Evolutionary conservation across 1,284 basidiomycete genomes (phyloP).

Genomic region (Peniophora sp.): DNA sequence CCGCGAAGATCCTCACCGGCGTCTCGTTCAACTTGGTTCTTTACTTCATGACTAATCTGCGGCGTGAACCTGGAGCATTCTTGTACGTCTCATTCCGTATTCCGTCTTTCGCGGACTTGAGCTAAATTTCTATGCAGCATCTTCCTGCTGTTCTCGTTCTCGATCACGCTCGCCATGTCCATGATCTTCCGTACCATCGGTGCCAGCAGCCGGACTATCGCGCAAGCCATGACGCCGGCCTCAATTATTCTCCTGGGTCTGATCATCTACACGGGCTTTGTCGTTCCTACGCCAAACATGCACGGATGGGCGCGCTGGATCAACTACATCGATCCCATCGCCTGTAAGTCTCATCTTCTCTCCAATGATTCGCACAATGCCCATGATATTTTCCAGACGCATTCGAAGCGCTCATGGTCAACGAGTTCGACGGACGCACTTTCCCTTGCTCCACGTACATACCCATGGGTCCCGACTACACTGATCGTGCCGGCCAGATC

Average conservation of each 20-base stretch:
- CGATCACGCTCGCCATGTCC: conserved; percentile 16
- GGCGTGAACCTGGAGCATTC: conserved; percentile 23
- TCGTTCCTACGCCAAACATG: conserved; percentile 69
- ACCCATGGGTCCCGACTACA: conserved; percentile 51
- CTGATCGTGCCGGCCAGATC: conserved; percentile 62
- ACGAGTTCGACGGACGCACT: conserved; percentile 70
- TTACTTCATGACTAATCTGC: conserved; percentile 45
- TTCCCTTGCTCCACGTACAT: conserved; percentile 19
- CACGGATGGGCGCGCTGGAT: conserved; percentile 88
- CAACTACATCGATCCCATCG: conserved; percentile 67
- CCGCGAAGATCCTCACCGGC: conserved; percentile 33
- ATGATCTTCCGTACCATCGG: conserved; percentile 21
- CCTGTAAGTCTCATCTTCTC: too few species aligned
- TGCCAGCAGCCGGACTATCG: conserved; percentile 28
- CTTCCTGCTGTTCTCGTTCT: conserved; percentile 34
- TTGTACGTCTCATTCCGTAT: conserved; percentile 24
- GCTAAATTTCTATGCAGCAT: too few species aligned
- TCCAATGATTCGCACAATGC: too few species aligned
- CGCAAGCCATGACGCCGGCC: conserved; percentile 32
- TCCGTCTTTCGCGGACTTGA: too few species aligned
- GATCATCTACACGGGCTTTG: conserved; percentile 63
- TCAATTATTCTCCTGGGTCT: conserved; percentile 33
- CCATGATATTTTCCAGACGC: too few species aligned
- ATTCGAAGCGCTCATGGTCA: conserved; percentile 75
- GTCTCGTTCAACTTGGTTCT: conserved; percentile 36